A percentile compares a stretch with the other conserved stretches of the same genome.
These are phyloP conservation scores for Cyclocybe cylindracea DNA, from an alignment of 768 basidiomycete species.

Conservation along the genomic window DNA sequence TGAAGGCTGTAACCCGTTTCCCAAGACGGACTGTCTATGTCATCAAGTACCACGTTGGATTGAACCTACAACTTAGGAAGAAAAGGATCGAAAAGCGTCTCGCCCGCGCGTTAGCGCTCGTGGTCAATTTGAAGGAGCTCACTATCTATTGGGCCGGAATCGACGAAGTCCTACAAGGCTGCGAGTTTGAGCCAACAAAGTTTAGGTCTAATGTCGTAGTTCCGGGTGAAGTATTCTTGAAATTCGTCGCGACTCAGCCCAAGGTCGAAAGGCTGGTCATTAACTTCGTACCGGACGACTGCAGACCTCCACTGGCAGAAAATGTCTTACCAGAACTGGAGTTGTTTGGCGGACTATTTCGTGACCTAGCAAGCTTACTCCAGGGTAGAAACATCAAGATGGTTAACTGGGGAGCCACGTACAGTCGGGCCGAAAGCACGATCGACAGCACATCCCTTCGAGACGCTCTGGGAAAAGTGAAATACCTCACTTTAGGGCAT, in stretches of 20 bases:
- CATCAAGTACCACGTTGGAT: neutral
- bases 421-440: neutral
- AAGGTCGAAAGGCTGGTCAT: neutral
- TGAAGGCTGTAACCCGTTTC: neutral
- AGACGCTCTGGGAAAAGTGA: neutral
- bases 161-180: neutral
- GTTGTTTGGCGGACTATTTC: neutral
- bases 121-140: conserved; percentile 3
- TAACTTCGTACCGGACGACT: neutral
- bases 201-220: neutral
- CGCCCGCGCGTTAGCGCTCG: neutral
- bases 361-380: neutral
- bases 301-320: neutral
- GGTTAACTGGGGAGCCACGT: neutral
- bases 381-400: neutral
- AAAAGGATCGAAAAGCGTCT: neutral
- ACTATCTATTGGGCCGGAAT: neutral
- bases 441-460: neutral
- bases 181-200: neutral
- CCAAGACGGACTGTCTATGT: neutral
- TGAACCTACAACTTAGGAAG: neutral
- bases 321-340: neutral
- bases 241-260: too few relatives aligned
- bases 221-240: neutral
- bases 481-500: conserved; percentile 3